Conservation (phyloP, 2,329 filamentous ascomycete genomes). For the Trichoderma hamatum region DNA sequence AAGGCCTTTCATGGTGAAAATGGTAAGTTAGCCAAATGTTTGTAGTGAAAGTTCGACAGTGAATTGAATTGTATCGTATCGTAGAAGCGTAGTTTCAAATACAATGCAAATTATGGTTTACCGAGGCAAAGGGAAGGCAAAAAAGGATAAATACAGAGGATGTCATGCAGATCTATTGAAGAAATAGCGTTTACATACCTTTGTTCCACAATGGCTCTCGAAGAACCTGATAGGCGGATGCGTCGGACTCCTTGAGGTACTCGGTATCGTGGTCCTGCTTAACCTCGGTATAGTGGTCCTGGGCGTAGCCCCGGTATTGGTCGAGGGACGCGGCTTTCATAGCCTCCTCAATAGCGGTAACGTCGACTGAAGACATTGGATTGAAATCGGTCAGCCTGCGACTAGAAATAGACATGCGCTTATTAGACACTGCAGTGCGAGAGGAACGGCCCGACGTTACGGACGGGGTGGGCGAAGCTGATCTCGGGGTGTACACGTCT, state of each 20-base stretch:
- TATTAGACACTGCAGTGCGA: slow-evolving; percentile 55
- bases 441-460: slow-evolving; percentile 52
- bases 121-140: background rate
- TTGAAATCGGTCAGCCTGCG: slow-evolving; percentile 57
- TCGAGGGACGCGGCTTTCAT: slow-evolving; percentile 65
- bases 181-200: slow-evolving; percentile 48
- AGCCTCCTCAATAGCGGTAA: slow-evolving; percentile 59
- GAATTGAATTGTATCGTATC: background rate
- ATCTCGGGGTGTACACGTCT: slow-evolving; percentile 59
- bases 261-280: slow-evolving; percentile 57
- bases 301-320: slow-evolving; percentile 62
- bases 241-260: slow-evolving; percentile 55
- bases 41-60: background rate
- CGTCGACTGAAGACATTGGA: slow-evolving; percentile 60
- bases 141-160: background rate
- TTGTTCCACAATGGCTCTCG: slow-evolving; percentile 67
- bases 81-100: background rate
- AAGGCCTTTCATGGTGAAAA: slow-evolving; percentile 51
- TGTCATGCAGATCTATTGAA: background rate
- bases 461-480: slow-evolving; percentile 54
- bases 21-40: slow-evolving; percentile 7
- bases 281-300: slow-evolving; percentile 59
- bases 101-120: background rate
- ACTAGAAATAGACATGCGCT: slow-evolving; percentile 54
- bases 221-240: slow-evolving; percentile 63